These are phyloP conservation scores for Flammula alnicola DNA, from an alignment of 1,284 basidiomycete species.

Conservation along the genomic window DNA sequence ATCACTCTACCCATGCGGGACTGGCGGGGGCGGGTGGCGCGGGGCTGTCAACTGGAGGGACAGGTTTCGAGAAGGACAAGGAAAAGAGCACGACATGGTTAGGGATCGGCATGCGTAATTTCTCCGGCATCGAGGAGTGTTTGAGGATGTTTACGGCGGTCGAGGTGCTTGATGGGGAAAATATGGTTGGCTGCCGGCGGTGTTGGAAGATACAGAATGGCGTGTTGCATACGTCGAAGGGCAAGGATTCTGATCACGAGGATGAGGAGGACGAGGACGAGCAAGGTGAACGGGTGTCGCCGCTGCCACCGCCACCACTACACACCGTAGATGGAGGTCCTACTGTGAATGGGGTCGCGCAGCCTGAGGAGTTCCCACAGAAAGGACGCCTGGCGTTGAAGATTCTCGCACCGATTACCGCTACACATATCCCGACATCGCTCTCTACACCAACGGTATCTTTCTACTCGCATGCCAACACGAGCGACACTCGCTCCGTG, in stretches of 20 bases:
- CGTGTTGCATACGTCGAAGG: constrained; percentile 41
- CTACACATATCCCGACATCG: constrained; percentile 33
- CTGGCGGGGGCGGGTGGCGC: too few species aligned
- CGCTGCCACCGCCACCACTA: not conserved
- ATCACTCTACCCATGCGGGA: constrained; percentile 20
- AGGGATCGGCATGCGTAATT: constrained; percentile 49
- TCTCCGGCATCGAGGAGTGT: constrained; percentile 72
- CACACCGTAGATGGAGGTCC: not conserved
- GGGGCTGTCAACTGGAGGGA: not conserved
- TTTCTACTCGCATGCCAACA: constrained; percentile 30
- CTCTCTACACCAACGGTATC: constrained; percentile 38
- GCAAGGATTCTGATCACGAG: constrained; percentile 37
- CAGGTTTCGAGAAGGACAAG: constrained; percentile 6
- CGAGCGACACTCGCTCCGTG: constrained; percentile 27
- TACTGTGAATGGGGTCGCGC: constrained; percentile 17
- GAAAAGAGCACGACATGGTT: constrained; percentile 46
- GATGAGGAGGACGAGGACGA: constrained; percentile 23
- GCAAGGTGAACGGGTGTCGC: constrained; percentile 7
- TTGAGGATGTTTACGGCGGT: constrained; percentile 88
- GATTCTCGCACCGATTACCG: constrained; percentile 15
- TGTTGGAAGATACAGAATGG: constrained; percentile 91
- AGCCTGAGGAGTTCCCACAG: not conserved
- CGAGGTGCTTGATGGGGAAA: constrained; percentile 91
- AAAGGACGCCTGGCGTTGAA: constrained; percentile 13
- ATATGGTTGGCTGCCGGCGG: constrained; percentile 89